Base-by-base conservation (phyloP, 176 grass and related monocot genomes). In the Ensete glaucum region DNA sequence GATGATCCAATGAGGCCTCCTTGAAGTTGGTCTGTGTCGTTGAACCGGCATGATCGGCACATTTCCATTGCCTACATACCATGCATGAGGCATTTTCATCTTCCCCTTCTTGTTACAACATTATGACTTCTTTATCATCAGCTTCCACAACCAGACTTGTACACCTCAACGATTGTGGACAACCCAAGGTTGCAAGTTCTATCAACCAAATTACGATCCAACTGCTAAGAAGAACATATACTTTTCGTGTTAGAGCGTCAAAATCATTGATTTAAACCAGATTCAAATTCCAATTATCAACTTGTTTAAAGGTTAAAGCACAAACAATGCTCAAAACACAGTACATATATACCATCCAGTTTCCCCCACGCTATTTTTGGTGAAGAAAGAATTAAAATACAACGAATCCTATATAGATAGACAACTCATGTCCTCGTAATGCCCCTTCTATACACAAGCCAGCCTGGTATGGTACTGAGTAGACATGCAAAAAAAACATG, bases 1-100 rank as follows among this genome's bases (percentile, higher is more conserved):
- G 94, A 93, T 73, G 85, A 98, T 16, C 71, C 24, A 29, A 29
- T 34, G 11, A 29, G 64, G 64, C 13, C 11, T 11, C 64, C 9
- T 67, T 64, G 62, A 17, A 64, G 62, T 64, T 6, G 62, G 0
- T 26, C 62, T 64, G 19, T 10, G 9, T 1, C 62, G 62, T 23
- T 17, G 9, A 17, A 24, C 62, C 11, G 62, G 62, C 62, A 23
- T 64, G 23, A 85, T 74, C 52, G 26, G 62, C 9, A 84, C 77
- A 67, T 23, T 64, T 20, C 62, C 62, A 64, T 64, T 23, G 17
- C 62, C 62, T 26, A 24, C 2, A 17, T 23, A 2, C 62, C 62
- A 64, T 64, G 62, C 10, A 22, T 79, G n/a, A 58, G 76, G 60
- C 10, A 64, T 10, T 64, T 64, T 64, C 62, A 64, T 64, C 62